A percentile compares a stretch with the other conserved stretches of the same genome.
phyloP scores from a whole-genome alignment of 2,329 filamentous ascomycete genomes.

The Neophaeococcomyces aloes region DNA sequence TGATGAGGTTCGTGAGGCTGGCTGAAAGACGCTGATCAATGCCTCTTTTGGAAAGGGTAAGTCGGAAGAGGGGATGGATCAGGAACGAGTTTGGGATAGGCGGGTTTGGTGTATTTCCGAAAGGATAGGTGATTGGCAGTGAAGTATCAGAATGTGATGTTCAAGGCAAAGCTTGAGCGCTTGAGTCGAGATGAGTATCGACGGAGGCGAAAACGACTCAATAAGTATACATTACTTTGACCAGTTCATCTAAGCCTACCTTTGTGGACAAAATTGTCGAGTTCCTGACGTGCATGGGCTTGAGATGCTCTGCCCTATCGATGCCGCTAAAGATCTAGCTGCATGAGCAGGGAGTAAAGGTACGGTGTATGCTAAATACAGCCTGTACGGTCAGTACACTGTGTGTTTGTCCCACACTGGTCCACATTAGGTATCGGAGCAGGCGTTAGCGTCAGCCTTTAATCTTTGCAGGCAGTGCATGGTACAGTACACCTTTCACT shows the following conservation, averaged over 20 bases:
- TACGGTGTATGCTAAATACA: slow-evolving; percentile 7
- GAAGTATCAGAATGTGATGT: background rate
- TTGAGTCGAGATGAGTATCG: slow-evolving; percentile 4
- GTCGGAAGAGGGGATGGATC: background rate
- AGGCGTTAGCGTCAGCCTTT: background rate
- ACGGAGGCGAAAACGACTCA: slow-evolving; percentile 6
- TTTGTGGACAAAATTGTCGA: slow-evolving; percentile 2
- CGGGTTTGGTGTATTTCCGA: background rate
- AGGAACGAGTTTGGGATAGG: background rate
- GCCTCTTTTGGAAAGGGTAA: slow-evolving; percentile 7
- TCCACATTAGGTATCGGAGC: slow-evolving; percentile 1
- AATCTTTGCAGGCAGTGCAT: slow-evolving; percentile 4
- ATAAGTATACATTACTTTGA: slow-evolving; percentile 6
- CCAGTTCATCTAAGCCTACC: slow-evolving; percentile 3
- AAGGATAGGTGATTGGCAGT: slow-evolving; percentile 4
- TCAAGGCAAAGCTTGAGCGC: background rate
- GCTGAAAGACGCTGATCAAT: slow-evolving; percentile 20
- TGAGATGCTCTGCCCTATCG: slow-evolving; percentile 4
- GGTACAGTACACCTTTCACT: background rate
- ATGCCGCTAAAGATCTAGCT: slow-evolving; percentile 2
- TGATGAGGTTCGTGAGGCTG: slow-evolving; percentile 15
- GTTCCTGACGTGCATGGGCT: slow-evolving; percentile 5
- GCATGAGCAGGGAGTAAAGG: slow-evolving; percentile 4
- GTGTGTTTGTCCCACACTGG: background rate
- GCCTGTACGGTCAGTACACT: slow-evolving; percentile 1